phyloP scores from a whole-genome alignment of 2,329 filamentous ascomycete genomes.

The Hymenoscyphus occultus region DNA sequence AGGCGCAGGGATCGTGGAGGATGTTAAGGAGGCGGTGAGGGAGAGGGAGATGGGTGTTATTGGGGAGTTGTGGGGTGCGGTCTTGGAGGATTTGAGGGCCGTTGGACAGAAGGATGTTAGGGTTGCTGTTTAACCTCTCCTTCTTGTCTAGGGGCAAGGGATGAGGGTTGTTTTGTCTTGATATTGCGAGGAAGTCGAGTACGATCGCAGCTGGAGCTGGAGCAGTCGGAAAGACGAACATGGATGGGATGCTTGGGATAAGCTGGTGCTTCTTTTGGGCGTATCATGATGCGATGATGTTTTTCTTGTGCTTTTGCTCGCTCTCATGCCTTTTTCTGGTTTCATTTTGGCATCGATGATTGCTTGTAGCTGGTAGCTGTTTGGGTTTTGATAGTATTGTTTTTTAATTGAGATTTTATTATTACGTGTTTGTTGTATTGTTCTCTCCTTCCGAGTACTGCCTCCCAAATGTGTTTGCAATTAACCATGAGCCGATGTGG shows the following conservation, averaged over 20 bases:
- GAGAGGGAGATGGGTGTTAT: conserved; percentile 47
- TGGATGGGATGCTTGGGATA: not conserved
- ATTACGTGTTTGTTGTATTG: not conserved
- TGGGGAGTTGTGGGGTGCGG: conserved; percentile 42
- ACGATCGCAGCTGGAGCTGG: not conserved
- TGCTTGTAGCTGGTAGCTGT: not conserved
- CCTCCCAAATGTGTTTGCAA: too few species aligned
- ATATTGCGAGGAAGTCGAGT: too few species aligned
- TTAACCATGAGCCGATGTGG: too few species aligned
- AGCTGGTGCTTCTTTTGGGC: not conserved
- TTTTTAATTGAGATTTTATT: not conserved
- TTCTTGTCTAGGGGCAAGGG: too few species aligned
- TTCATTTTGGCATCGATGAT: not conserved
- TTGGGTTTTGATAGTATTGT: not conserved
- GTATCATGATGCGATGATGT: not conserved
- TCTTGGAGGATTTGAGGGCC: not conserved
- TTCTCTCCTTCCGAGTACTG: too few species aligned
- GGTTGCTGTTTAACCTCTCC: not conserved
- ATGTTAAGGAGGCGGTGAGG: conserved; percentile 37
- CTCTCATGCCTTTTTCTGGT: not conserved
- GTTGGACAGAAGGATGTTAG: not conserved
- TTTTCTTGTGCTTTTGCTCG: not conserved
- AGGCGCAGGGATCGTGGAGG: conserved; percentile 14
- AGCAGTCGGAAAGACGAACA: not conserved
- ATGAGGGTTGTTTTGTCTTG: too few species aligned